Base-by-base conservation (phyloP, 352 stramenopile genomes). In the Globisporangium radiosum region DNA sequence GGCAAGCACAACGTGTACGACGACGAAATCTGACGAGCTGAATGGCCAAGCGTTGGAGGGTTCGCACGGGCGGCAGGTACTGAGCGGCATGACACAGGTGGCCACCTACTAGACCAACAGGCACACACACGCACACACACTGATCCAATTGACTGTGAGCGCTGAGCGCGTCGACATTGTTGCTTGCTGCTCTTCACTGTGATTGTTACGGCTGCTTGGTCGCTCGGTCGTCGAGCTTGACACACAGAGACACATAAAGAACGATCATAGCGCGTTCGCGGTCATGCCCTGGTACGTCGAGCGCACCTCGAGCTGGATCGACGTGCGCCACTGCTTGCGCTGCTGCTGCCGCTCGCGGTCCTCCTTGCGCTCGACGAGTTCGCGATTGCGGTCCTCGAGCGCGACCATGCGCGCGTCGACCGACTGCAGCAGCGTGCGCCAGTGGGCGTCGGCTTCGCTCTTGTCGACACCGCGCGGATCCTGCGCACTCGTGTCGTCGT, bases 1-100 rank as follows among this genome's bases (percentile, higher is more conserved):
- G 71, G 58, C 56, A 76, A 75, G 54, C 73, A 78, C 25, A 86
- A 84, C 63, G 83, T 92, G n/a, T 92, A 92, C 62, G 83, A 92
- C 40, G 83, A 92, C 56, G 83, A 92, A 70, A 75, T 90, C 7
- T 92, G 79, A 65, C 25, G 25, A 25, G 2, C 25, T 25, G 25
- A 25, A 25, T 2, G 25, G 25, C 25, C 1, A 25, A 1, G 25
- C 25, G 2, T 25, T 25, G 25, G 25, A 25, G 25, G 25, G 25
- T 25, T 25, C 25, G 25, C 25, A 25, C 25, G 25, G 25, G 2
- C 25, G 25, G 25, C 25, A 25, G 25, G 25, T 25, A 25, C 25
- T 25, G 25, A 25, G 25, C 25, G 25, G 25, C 25, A 25, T 1
- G 25, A 25, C 25, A 25, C 25, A 25, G 25, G 25, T 2, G 25